Evolutionary conservation across 805 yeast genomes (phyloP).

Genomic region (Wickerhamiella lipophila): DNA sequence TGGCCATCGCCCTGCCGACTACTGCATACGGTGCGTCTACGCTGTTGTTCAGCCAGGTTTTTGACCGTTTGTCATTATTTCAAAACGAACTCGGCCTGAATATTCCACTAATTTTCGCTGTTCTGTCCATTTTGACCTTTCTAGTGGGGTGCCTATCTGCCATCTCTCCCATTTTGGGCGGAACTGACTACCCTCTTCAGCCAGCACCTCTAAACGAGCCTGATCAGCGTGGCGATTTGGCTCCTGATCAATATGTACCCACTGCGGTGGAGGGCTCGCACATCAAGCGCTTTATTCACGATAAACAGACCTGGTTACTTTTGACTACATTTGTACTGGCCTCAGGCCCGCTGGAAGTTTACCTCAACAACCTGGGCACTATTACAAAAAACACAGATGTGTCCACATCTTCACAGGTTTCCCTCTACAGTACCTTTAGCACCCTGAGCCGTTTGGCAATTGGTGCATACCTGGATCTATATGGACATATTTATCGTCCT

Average conservation of each 20-base stretch:
- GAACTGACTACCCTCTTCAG: constrained; percentile 12
- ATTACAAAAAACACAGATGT: constrained; percentile 36
- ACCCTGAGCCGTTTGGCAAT: constrained; percentile 54
- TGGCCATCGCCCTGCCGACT: constrained; percentile 81
- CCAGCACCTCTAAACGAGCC: constrained; percentile 16
- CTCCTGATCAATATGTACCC: constrained; percentile 19
- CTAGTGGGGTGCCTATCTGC: constrained; percentile 21
- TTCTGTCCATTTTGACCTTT: constrained; percentile 20
- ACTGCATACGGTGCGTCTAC: constrained; percentile 78
- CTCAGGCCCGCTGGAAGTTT: constrained; percentile 78
- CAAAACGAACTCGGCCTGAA: neutral
- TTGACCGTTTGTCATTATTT: constrained; percentile 16
- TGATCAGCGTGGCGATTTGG: constrained; percentile 22
- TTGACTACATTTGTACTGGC: constrained; percentile 50
- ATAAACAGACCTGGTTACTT: constrained; percentile 39
- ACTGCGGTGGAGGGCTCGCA: constrained; percentile 18
- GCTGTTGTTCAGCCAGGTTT: constrained; percentile 53
- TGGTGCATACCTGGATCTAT: constrained; percentile 57
- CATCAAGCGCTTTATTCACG: constrained; percentile 20
- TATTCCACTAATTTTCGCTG: constrained; percentile 14
- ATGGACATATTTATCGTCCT: constrained; percentile 28
- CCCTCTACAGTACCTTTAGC: constrained; percentile 50
- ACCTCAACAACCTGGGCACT: constrained; percentile 70
- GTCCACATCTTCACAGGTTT: constrained; percentile 33
- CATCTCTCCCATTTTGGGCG: constrained; percentile 20